These are phyloP conservation scores for Saprolegnia parasitica DNA, from an alignment of 352 stramenopile species.

Conservation along the genomic window DNA sequence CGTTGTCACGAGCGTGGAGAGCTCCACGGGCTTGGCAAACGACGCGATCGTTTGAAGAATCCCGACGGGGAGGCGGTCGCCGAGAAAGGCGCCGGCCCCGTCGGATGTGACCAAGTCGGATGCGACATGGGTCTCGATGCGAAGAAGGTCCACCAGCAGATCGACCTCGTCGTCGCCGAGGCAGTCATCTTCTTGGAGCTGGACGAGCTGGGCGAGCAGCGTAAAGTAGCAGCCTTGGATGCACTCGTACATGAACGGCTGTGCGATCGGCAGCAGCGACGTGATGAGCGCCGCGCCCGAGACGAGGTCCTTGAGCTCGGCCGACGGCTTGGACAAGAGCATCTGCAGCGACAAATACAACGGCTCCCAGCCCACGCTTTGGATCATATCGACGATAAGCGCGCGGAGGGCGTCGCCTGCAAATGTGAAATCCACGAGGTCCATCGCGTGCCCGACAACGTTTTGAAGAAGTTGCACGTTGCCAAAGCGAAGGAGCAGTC, in stretches of 20 bases:
- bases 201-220: neutral
- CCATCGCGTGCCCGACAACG: neutral
- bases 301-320: neutral
- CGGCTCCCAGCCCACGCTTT: neutral
- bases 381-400: neutral
- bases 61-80: no score
- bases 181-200: neutral
- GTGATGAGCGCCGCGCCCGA: neutral
- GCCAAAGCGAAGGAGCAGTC: neutral
- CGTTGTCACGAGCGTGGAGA: no score
- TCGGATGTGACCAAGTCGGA: no score
- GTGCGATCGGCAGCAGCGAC: neutral
- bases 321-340: neutral
- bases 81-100: no score
- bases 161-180: neutral
- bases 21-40: no score
- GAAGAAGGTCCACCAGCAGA: neutral
- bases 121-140: neutral
- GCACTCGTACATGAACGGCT: neutral
- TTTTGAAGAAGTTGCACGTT: neutral
- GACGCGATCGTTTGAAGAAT: no score
- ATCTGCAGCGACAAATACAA: neutral
- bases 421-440: neutral
- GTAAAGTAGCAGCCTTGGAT: neutral
- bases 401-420: neutral